These are phyloP conservation scores for Smallanthus sonchifolius DNA, from an alignment of 129 eudicot genomes.

Conservation along the genomic window DNA sequence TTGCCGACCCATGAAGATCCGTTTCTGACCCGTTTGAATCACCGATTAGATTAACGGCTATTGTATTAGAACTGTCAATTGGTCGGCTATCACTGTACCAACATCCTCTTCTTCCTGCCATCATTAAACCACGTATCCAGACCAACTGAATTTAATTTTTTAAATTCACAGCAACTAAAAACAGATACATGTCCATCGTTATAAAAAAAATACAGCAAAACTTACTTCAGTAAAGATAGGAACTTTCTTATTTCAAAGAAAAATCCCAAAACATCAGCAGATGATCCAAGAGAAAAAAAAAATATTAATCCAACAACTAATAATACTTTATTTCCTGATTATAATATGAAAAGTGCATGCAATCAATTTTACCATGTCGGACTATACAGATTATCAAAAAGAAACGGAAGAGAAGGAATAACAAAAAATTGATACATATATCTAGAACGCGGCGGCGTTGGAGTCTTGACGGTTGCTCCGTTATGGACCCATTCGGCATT, in stretches of 20 bases:
- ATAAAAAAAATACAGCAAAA: neutral
- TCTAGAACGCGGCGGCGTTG: no score
- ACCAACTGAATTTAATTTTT: neutral
- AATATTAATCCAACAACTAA: neutral
- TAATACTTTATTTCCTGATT: neutral
- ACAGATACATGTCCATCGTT: neutral
- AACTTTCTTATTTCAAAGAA: neutral
- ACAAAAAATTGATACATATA: neutral
- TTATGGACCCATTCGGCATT: no score
- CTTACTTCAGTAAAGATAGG: neutral
- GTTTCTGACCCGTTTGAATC: no score
- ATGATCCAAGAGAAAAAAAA: neutral
- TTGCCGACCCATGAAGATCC: no score
- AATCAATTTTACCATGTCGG: neutral
- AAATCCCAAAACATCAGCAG: neutral
- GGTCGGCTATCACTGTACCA: no score
- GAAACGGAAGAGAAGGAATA: neutral
- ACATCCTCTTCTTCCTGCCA: no score
- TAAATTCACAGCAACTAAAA: neutral
- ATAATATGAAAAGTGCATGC: neutral
- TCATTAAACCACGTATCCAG: constrained; percentile 2
- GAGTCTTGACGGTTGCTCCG: no score
- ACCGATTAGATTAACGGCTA: no score
- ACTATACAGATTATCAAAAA: neutral
- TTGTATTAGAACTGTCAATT: no score